Percentiles rank a stretch among this genome's conserved stretches.
Evolutionary conservation across 2,329 filamentous ascomycete species (phyloP).

Genomic region (Colletotrichum euphorbiae): DNA sequence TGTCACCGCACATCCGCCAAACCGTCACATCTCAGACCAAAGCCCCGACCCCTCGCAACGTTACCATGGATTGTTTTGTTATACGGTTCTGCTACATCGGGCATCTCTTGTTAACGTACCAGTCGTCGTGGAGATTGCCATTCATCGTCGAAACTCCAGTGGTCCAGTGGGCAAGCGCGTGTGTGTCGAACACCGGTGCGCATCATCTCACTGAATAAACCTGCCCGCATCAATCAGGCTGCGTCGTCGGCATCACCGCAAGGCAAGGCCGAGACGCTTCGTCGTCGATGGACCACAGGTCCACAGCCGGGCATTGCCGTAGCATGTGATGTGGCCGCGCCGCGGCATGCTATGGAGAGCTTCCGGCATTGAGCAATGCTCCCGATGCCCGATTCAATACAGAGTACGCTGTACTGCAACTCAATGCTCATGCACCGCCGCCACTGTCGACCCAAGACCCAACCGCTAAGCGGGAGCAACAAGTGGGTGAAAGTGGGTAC

Average conservation of each 20-base stretch:
- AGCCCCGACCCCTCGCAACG: constrained; percentile 6
- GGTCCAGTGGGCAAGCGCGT: constrained; percentile 18
- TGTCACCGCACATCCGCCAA: constrained; percentile 23
- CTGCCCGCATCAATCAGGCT: constrained; percentile 22
- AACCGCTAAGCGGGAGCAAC: constrained; percentile 22
- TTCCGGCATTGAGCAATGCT: constrained; percentile 32
- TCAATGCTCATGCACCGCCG: constrained; percentile 32
- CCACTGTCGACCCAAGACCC: constrained; percentile 23
- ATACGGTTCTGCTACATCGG: constrained; percentile 19
- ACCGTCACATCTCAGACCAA: constrained; percentile 26
- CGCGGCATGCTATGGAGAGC: constrained; percentile 30
- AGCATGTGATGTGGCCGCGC: constrained; percentile 29
- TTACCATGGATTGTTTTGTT: constrained; percentile 8
- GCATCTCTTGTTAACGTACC: constrained; percentile 15
- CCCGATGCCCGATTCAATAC: constrained; percentile 16
- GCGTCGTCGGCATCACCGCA: constrained; percentile 4
- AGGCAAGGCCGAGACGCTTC: constrained; percentile 6
- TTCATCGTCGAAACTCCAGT: constrained; percentile 9
- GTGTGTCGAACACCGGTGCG: constrained; percentile 13
- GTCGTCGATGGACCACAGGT: neutral
- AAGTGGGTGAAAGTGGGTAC: constrained; percentile 19
- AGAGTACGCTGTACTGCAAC: constrained; percentile 25
- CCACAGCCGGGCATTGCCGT: constrained; percentile 18
- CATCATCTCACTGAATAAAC: constrained; percentile 31
- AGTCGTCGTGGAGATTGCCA: constrained; percentile 30